Evolutionary conservation across 129 eudicot genomes (phyloP).

Genomic region (Flaveria robusta): DNA sequence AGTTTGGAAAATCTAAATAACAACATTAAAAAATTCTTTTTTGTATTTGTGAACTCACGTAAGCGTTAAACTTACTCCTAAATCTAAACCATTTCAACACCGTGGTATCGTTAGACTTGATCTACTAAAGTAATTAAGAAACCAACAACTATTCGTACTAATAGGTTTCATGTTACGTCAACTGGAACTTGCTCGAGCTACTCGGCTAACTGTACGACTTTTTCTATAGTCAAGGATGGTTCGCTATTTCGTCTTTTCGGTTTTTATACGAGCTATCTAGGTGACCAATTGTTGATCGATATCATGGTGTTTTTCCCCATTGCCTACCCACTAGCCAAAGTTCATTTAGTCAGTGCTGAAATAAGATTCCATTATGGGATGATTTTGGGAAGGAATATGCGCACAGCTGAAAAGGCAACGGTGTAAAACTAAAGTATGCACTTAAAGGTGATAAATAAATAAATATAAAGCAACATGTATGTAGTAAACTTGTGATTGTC

Average conservation of each 20-base stretch:
- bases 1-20: too few species aligned
- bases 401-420: background rate
- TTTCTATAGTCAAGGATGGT: background rate
- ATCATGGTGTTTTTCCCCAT: background rate
- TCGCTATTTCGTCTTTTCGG: background rate
- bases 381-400: background rate
- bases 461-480: too few species aligned
- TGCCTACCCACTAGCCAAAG: constrained; percentile 3
- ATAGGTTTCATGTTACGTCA: too few species aligned
- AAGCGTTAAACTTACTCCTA: too few species aligned
- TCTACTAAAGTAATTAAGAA: background rate
- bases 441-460: background rate
- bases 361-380: background rate
- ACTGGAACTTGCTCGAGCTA: too few species aligned
- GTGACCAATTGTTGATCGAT: background rate
- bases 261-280: background rate
- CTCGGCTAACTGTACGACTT: too few species aligned
- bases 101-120: too few species aligned
- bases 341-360: background rate
- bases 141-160: background rate
- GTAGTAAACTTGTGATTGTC: too few species aligned
- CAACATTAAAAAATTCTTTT: too few species aligned
- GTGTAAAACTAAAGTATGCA: background rate
- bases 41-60: too few species aligned
- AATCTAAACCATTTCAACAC: too few species aligned